phyloP scores from a whole-genome alignment of 148 eudicot genomes.

The Beta vulgaris region DNA sequence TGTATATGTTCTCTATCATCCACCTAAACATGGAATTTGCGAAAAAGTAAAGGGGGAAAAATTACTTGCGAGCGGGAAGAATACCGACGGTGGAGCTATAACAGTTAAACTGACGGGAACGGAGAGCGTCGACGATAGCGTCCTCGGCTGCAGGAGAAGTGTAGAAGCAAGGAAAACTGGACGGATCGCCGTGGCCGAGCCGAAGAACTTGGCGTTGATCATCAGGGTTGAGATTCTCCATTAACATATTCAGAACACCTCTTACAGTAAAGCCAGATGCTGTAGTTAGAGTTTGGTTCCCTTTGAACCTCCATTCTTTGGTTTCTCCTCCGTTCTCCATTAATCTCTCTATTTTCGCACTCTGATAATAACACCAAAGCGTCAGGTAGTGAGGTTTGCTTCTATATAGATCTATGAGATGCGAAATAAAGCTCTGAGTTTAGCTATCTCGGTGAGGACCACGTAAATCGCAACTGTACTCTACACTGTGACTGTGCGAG shows the following conservation, averaged over 20 bases:
- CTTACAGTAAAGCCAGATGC: conserved; percentile 36
- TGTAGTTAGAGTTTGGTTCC: conserved; percentile 21
- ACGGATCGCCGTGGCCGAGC: conserved; percentile 71
- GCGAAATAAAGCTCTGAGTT: no score
- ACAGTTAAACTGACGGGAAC: conserved; percentile 43
- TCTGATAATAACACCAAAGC: no score
- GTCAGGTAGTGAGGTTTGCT: no score
- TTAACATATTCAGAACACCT: conserved; percentile 29
- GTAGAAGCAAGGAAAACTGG: conserved; percentile 46
- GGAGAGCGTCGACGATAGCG: conserved; percentile 47
- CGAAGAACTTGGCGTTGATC: conserved; percentile 37
- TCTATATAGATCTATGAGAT: no score
- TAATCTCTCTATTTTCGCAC: no score
- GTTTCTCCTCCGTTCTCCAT: conserved; percentile 22
- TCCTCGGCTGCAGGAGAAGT: conserved; percentile 43
- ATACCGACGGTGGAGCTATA: conserved; percentile 42
- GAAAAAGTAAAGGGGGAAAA: no score
- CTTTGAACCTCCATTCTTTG: conserved; percentile 37
- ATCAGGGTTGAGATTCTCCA: conserved; percentile 26
- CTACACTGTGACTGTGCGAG: no score
- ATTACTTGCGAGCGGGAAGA: conserved; percentile 48
- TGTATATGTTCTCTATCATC: no score
- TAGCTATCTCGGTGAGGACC: no score
- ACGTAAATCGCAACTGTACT: no score
- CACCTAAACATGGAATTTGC: no score